Conservation (phyloP, 306 rosid species). For the Vigna hirtella region DNA sequence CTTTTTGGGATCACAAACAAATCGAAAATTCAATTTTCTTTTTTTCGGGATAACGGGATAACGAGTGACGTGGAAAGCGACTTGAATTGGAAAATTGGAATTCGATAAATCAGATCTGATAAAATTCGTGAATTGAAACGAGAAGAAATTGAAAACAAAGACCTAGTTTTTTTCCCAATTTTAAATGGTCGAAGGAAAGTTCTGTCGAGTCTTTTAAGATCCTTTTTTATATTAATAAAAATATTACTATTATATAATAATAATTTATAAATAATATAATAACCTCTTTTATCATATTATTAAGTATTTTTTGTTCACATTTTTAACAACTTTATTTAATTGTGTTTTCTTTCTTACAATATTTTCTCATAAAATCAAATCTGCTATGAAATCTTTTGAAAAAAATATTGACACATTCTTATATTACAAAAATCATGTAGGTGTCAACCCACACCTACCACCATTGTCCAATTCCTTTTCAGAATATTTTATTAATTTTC, state of each 20-base stretch:
- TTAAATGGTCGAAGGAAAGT: slow-evolving; percentile 12
- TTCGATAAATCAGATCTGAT: slow-evolving; percentile 48
- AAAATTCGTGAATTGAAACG: slow-evolving; percentile 25
- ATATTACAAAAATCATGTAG: too few species aligned
- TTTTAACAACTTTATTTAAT: too few species aligned
- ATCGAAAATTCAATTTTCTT: slow-evolving; percentile 43
- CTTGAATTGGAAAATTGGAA: slow-evolving; percentile 24
- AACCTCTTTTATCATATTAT: too few species aligned
- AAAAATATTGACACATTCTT: too few species aligned
- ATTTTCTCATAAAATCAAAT: too few species aligned
- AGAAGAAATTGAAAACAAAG: slow-evolving; percentile 22
- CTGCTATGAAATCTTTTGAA: too few species aligned
- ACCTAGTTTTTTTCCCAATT: slow-evolving; percentile 32
- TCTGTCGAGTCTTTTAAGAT: slow-evolving; percentile 20
- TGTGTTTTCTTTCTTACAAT: fast-evolving
- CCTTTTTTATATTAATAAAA: neutral
- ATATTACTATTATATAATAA: too few species aligned
- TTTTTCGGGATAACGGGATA: slow-evolving; percentile 50
- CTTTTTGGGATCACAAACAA: slow-evolving; percentile 33
- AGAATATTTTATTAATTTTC: too few species aligned
- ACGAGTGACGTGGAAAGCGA: slow-evolving; percentile 53
- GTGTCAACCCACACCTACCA: too few species aligned
- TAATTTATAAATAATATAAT: too few species aligned
- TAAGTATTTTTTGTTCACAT: too few species aligned
- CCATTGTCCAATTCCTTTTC: too few species aligned